Evolutionary conservation across 2,329 filamentous ascomycete species (phyloP).

Genomic region (Cordyceps javanica): DNA sequence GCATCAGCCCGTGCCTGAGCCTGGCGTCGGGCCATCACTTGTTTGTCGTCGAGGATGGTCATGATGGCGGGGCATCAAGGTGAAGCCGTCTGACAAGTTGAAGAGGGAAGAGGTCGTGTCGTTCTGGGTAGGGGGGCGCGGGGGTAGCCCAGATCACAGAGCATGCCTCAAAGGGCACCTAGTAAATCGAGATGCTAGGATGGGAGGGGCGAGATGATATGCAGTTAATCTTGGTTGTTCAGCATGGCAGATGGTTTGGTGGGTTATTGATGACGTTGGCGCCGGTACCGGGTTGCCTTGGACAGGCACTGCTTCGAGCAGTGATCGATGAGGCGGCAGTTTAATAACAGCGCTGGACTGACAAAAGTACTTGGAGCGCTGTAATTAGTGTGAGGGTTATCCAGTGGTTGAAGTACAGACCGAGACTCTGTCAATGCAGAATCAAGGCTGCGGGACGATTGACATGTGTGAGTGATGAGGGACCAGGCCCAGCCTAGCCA

Average conservation of each 20-base stretch:
- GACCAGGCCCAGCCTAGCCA: neutral
- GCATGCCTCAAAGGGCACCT: neutral
- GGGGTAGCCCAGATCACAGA: neutral
- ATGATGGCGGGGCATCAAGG: conserved; percentile 17
- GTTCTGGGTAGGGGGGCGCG: neutral
- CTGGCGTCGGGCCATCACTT: conserved; percentile 17
- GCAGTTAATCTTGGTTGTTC: neutral
- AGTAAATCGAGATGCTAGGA: neutral
- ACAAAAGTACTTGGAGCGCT: neutral
- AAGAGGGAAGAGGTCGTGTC: neutral
- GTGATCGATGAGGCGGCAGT: neutral
- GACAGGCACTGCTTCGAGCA: neutral
- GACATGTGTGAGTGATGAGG: neutral
- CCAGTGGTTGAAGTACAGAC: neutral
- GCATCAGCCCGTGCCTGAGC: conserved; percentile 1
- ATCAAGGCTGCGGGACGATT: neutral
- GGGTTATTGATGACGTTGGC: neutral
- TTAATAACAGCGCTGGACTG: neutral
- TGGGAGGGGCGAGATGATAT: neutral
- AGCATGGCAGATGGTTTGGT: neutral
- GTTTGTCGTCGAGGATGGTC: conserved; percentile 24
- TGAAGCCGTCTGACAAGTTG: neutral
- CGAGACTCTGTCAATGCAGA: neutral
- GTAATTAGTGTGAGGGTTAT: neutral
- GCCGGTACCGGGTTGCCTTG: neutral